These are phyloP conservation scores for Hansfordia pulvinata DNA, from an alignment of 2,329 filamentous ascomycete genomes.

Conservation along the genomic window DNA sequence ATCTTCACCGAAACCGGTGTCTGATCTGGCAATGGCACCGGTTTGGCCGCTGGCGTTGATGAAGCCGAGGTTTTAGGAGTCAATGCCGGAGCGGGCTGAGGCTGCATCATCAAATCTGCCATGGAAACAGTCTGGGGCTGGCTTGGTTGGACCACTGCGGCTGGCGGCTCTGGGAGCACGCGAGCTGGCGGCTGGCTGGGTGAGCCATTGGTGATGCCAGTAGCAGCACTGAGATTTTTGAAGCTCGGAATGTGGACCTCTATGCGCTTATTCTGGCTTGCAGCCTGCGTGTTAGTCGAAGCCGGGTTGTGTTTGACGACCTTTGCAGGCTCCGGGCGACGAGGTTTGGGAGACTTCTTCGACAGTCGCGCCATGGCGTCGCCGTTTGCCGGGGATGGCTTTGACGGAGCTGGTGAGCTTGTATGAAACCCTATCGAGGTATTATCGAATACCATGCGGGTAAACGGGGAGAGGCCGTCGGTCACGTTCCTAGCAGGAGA, in stretches of 20 bases:
- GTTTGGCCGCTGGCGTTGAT: slow-evolving; percentile 4
- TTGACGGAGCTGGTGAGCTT: slow-evolving; percentile 21
- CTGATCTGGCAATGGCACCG: too few relatives aligned
- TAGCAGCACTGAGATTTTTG: too few relatives aligned
- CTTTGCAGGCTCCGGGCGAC: slow-evolving; percentile 14
- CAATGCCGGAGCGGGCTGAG: slow-evolving; percentile 6
- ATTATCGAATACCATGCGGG: slow-evolving; percentile 31
- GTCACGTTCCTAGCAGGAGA: slow-evolving; percentile 17
- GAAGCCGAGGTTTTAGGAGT: slow-evolving; percentile 7
- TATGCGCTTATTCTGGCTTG: slow-evolving; percentile 13
- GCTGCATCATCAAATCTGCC: slow-evolving; percentile 15
- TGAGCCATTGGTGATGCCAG: too few relatives aligned
- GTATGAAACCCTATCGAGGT: slow-evolving; percentile 25
- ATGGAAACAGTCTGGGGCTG: slow-evolving; percentile 16
- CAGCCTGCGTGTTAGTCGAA: slow-evolving; percentile 17
- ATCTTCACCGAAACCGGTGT: too few relatives aligned
- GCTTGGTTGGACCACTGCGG: neutral
- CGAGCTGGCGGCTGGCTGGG: slow-evolving; percentile 12
- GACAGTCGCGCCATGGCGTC: slow-evolving; percentile 12
- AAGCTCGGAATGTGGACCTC: slow-evolving; percentile 15
- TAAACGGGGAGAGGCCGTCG: slow-evolving; percentile 34
- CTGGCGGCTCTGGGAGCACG: slow-evolving; percentile 3
- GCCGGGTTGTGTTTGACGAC: slow-evolving; percentile 26
- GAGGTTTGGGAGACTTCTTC: slow-evolving; percentile 18
- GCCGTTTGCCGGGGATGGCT: slow-evolving; percentile 13